These are phyloP conservation scores for Dendrobium catenatum DNA, from an alignment of 106 monocot genomes.

Conservation along the genomic window DNA sequence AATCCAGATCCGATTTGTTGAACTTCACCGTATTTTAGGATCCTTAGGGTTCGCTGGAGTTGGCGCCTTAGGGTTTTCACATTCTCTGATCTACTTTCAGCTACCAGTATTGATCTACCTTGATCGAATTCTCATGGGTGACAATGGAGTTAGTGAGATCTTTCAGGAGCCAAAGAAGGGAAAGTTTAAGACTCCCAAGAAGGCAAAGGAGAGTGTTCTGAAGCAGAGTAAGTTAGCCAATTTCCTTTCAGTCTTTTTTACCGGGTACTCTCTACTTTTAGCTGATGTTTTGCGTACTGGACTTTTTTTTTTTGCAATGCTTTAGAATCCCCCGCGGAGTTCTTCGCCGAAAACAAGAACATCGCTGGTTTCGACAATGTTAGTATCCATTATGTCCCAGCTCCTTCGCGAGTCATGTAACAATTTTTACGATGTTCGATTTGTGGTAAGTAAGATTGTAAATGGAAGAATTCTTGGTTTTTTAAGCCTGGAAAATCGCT, in stretches of 20 bases:
- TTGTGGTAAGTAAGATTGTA: neutral
- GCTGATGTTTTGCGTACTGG: neutral
- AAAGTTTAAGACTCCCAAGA: conserved; percentile 27
- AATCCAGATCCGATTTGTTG: neutral
- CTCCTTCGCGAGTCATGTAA: neutral
- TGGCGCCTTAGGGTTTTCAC: neutral
- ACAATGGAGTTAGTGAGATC: conserved; percentile 24
- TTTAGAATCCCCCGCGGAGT: conserved; percentile 94
- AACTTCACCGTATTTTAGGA: neutral
- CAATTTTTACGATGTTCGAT: neutral
- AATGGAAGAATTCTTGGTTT: conserved; percentile 7
- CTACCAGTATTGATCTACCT: neutral
- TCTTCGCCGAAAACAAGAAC: conserved; percentile 99
- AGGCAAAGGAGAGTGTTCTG: conserved; percentile 43
- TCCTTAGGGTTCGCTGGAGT: neutral
- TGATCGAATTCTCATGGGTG: conserved; percentile 25
- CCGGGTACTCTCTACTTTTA: neutral
- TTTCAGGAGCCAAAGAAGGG: conserved; percentile 36
- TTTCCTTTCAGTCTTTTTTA: neutral
- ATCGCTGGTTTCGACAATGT: conserved; percentile 99
- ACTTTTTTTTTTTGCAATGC: conserved; percentile 4
- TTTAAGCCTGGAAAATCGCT: conserved; percentile 85
- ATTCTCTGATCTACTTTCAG: neutral
- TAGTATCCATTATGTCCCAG: neutral
- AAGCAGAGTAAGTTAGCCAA: conserved; percentile 58